Conservation (phyloP, 495 filamentous ascomycete genomes). For the Xylaria bambusicola region DNA sequence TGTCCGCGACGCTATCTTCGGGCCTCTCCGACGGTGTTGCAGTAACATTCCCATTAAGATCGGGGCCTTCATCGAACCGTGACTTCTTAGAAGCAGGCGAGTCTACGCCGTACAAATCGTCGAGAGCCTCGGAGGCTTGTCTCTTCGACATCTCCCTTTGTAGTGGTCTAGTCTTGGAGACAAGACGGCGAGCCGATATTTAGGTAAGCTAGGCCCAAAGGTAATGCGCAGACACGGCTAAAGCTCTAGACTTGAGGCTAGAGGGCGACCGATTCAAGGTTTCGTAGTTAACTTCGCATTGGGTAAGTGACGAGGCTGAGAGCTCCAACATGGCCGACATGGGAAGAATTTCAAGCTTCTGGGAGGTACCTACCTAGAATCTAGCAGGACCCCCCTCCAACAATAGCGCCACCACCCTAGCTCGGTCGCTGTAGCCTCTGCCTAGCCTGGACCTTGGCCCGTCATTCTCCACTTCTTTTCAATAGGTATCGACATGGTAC, state of each 20-base stretch:
- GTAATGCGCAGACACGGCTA: too few species aligned
- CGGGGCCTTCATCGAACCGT: conserved; percentile 60
- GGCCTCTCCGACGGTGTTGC: conserved; percentile 36
- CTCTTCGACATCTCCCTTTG: conserved; percentile 56
- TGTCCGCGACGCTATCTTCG: conserved; percentile 42
- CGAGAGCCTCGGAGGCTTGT: conserved; percentile 74
- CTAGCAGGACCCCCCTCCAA: conserved; percentile 11
- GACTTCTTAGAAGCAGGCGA: conserved; percentile 80
- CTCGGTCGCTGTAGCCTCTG: background rate
- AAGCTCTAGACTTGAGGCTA: too few species aligned
- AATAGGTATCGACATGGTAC: too few species aligned
- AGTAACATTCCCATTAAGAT: conserved; percentile 33
- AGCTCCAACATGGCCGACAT: background rate
- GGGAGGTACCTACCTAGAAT: too few species aligned
- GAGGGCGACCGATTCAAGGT: too few species aligned
- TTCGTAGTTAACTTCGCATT: too few species aligned
- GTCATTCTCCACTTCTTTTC: too few species aligned
- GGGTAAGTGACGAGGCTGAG: too few species aligned
- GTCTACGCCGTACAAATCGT: conserved; percentile 56
- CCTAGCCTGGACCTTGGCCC: background rate
- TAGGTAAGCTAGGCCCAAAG: too few species aligned
- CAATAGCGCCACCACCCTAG: conserved; percentile 15
- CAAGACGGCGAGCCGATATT: too few species aligned
- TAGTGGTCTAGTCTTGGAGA: background rate
- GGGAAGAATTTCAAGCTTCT: conserved; percentile 4